These are phyloP conservation scores for Zygoascus flipseniorum DNA, from an alignment of 805 yeast species.

Conservation along the genomic window DNA sequence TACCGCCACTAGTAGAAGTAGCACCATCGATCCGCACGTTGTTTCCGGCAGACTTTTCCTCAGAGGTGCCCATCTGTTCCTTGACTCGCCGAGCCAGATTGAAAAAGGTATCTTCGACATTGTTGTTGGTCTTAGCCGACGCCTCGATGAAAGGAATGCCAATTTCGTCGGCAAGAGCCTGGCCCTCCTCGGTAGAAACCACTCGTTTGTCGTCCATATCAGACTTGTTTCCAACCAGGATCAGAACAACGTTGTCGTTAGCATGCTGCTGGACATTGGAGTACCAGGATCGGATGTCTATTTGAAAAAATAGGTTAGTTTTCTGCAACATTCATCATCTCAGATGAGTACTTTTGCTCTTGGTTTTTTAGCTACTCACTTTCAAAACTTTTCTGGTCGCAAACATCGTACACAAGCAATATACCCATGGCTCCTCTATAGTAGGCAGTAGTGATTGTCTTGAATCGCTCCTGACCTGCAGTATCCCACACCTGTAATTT, in stretches of 20 bases:
- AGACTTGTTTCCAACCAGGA: constrained; percentile 91
- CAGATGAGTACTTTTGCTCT: not conserved
- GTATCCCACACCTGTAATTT: constrained; percentile 98
- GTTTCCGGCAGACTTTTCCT: constrained; percentile 19
- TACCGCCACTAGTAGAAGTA: constrained; percentile 17
- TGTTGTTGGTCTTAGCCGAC: constrained; percentile 86
- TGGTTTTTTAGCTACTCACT: constrained; percentile 20
- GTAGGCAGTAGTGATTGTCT: constrained; percentile 96
- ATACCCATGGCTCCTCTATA: constrained; percentile 99
- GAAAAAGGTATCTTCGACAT: constrained; percentile 87
- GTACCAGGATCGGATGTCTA: constrained; percentile 83
- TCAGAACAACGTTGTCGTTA: constrained; percentile 87
- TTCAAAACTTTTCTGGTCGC: constrained; percentile 92
- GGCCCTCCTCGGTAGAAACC: constrained; percentile 85
- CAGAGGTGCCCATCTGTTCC: constrained; percentile 52
- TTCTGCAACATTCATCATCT: too few relatives aligned
- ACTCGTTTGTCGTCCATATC: constrained; percentile 85
- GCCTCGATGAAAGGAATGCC: constrained; percentile 92
- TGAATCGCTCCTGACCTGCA: constrained; percentile 97
- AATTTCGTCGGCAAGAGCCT: constrained; percentile 74
- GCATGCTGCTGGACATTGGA: constrained; percentile 95
- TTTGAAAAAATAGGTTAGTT: not conserved
- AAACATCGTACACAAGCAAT: constrained; percentile 92
- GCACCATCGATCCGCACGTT: constrained; percentile 25
- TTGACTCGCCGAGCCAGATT: constrained; percentile 80